Evolutionary conservation across 2,329 filamentous ascomycete species (phyloP).

Genomic region (Arthrinium phaeospermum): DNA sequence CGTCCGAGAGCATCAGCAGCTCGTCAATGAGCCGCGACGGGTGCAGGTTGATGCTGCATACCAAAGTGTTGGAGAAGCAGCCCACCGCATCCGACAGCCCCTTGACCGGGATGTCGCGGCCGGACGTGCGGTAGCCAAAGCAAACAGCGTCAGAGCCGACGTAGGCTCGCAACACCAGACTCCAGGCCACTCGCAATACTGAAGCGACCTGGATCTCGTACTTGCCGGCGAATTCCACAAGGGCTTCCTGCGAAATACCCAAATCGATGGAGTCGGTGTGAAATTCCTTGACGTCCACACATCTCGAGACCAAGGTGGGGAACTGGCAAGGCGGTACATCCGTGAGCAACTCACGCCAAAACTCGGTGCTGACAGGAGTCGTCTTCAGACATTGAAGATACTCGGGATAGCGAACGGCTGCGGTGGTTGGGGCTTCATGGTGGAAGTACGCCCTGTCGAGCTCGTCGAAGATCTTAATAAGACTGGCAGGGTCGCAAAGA

Average conservation of each 20-base stretch:
- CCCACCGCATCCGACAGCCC: conserved; percentile 51
- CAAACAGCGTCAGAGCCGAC: conserved; percentile 57
- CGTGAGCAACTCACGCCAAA: conserved; percentile 50
- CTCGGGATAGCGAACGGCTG: conserved; percentile 44
- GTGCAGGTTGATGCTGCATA: conserved; percentile 31
- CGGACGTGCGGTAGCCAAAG: conserved; percentile 58
- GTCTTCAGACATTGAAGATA: conserved; percentile 41
- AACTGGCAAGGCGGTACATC: conserved; percentile 51
- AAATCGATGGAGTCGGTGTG: conserved; percentile 47
- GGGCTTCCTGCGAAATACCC: conserved; percentile 44
- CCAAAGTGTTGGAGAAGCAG: conserved; percentile 45
- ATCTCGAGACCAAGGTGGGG: conserved; percentile 43
- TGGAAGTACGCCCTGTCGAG: conserved; percentile 52
- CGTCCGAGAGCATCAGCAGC: conserved; percentile 34
- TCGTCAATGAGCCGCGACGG: conserved; percentile 31
- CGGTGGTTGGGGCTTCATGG: conserved; percentile 40
- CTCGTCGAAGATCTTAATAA: conserved; percentile 53
- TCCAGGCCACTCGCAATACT: conserved; percentile 65
- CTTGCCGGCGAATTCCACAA: conserved; percentile 51
- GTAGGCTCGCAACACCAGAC: conserved; percentile 60
- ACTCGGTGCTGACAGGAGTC: conserved; percentile 42
- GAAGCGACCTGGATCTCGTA: conserved; percentile 52
- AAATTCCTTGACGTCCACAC: conserved; percentile 33
- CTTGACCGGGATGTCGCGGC: conserved; percentile 49
- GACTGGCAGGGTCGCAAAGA: conserved; percentile 53